Conservation (phyloP, 2,329 filamentous ascomycete genomes). For the Alternaria hordeiaustralica region DNA sequence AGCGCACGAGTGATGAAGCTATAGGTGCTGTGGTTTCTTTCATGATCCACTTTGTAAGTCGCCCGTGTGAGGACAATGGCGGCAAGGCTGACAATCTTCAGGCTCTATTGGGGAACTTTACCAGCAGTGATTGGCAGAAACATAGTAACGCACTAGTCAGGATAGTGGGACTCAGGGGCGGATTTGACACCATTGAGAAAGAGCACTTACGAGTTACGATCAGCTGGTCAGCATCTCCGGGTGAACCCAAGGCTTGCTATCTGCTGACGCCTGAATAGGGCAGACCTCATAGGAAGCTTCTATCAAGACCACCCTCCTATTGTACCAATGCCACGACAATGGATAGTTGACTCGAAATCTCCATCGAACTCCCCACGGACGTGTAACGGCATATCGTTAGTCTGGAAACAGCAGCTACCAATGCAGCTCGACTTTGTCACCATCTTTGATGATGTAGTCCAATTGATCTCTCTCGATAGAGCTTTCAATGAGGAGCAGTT, state of each 20-base stretch:
- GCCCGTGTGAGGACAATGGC: no score
- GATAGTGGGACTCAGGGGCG: slow-evolving; percentile 33
- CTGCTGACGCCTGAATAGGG: slow-evolving; percentile 22
- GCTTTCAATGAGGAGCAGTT: slow-evolving; percentile 32
- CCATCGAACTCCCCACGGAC: slow-evolving; percentile 67
- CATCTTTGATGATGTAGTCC: slow-evolving; percentile 36
- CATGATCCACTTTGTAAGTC: slow-evolving; percentile 38
- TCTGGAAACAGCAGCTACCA: slow-evolving; percentile 60
- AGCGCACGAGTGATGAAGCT: slow-evolving; percentile 30
- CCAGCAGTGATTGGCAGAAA: slow-evolving; percentile 26
- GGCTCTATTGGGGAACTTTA: slow-evolving; percentile 29
- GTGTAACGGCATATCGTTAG: slow-evolving; percentile 60
- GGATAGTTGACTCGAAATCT: slow-evolving; percentile 47
- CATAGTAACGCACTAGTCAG: slow-evolving; percentile 33
- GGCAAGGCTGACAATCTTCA: slow-evolving; percentile 8
- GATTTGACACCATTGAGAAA: slow-evolving; percentile 25
- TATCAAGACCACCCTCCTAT: slow-evolving; percentile 37
- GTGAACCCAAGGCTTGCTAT: neutral
- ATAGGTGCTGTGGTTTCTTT: slow-evolving; percentile 30
- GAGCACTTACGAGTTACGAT: slow-evolving; percentile 37
- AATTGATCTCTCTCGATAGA: slow-evolving; percentile 34
- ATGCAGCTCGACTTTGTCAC: slow-evolving; percentile 34
- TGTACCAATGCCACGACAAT: slow-evolving; percentile 32
- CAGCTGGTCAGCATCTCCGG: slow-evolving; percentile 28
- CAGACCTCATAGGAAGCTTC: slow-evolving; percentile 37